Conservation (phyloP, 192 early-diverging fungal genomes). For the Helicostylum pulchrum region DNA sequence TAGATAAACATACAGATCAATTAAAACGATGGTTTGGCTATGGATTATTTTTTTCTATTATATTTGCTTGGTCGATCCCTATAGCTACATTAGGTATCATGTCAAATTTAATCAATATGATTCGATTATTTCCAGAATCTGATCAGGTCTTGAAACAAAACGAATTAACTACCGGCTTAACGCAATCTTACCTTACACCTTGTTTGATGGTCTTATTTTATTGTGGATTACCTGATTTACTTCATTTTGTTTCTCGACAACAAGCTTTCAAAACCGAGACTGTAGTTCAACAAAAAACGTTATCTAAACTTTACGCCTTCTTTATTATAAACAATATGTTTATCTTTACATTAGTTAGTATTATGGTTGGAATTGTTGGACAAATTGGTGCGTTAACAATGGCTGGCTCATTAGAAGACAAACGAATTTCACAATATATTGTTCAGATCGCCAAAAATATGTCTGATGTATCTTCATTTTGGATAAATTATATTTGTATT, state of each 20-base stretch:
- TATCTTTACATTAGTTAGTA: slow-evolving; percentile 56
- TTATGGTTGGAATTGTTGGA: slow-evolving; percentile 28
- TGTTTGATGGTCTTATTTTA: slow-evolving; percentile 60
- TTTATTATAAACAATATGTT: slow-evolving; percentile 69
- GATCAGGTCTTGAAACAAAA: slow-evolving; percentile 43
- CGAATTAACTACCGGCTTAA: slow-evolving; percentile 51
- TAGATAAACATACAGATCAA: slow-evolving; percentile 45
- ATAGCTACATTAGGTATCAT: slow-evolving; percentile 57
- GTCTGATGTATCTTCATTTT: slow-evolving; percentile 59
- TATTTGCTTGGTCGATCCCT: slow-evolving; percentile 67
- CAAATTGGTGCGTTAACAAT: slow-evolving; percentile 17
- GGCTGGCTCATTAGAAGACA: not conserved
- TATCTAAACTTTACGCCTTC: slow-evolving; percentile 69
- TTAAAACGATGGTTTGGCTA: slow-evolving; percentile 40
- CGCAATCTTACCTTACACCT: slow-evolving; percentile 63
- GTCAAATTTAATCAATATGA: slow-evolving; percentile 57
- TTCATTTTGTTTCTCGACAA: slow-evolving; percentile 58
- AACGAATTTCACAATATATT: slow-evolving; percentile 5
- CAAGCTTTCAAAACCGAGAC: slow-evolving; percentile 68
- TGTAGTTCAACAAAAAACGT: slow-evolving; percentile 58
- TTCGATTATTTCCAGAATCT: slow-evolving; percentile 50
- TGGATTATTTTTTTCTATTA: slow-evolving; percentile 50
- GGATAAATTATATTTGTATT: slow-evolving; percentile 70
- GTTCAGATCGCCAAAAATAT: slow-evolving; percentile 33
- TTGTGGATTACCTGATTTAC: slow-evolving; percentile 57